These are phyloP conservation scores for Arabis alpina DNA, from an alignment of 345 rosid genomes.

Conservation along the genomic window DNA sequence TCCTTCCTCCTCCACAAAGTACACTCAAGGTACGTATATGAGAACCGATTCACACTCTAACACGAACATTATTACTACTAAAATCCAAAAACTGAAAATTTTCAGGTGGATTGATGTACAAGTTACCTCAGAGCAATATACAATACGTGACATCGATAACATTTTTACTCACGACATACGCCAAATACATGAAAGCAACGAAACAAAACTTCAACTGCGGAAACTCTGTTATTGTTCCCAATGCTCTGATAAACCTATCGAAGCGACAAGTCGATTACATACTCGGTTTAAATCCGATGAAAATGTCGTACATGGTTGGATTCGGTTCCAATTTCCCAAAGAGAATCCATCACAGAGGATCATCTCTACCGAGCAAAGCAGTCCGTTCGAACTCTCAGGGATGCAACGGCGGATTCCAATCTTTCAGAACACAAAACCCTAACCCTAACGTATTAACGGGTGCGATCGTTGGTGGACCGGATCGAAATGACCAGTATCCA, in stretches of 20 bases:
- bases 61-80: neutral
- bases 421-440: slow-evolving; percentile 44
- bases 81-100: neutral
- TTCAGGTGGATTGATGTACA: slow-evolving; percentile 82
- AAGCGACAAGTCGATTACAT: slow-evolving; percentile 84
- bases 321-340: slow-evolving; percentile 64
- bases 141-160: slow-evolving; percentile 86
- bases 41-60: neutral
- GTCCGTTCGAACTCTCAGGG: slow-evolving; percentile 47
- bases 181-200: slow-evolving; percentile 69
- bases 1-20: slow-evolving; percentile 73
- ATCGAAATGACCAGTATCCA: slow-evolving; percentile 55
- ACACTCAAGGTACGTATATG: slow-evolving; percentile 62
- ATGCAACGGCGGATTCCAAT: slow-evolving; percentile 60
- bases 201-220: slow-evolving; percentile 72
- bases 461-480: slow-evolving; percentile 84
- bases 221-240: slow-evolving; percentile 55
- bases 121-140: slow-evolving; percentile 71
- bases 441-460: slow-evolving; percentile 72
- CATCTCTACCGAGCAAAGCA: slow-evolving; percentile 63
- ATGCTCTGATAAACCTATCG: slow-evolving; percentile 55
- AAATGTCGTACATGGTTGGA: slow-evolving; percentile 90
- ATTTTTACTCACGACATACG: slow-evolving; percentile 77
- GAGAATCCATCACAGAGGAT: slow-evolving; percentile 77
- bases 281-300: slow-evolving; percentile 75